Conservation (phyloP, 805 yeast species). For the Scheffersomyces coipomensis region DNA sequence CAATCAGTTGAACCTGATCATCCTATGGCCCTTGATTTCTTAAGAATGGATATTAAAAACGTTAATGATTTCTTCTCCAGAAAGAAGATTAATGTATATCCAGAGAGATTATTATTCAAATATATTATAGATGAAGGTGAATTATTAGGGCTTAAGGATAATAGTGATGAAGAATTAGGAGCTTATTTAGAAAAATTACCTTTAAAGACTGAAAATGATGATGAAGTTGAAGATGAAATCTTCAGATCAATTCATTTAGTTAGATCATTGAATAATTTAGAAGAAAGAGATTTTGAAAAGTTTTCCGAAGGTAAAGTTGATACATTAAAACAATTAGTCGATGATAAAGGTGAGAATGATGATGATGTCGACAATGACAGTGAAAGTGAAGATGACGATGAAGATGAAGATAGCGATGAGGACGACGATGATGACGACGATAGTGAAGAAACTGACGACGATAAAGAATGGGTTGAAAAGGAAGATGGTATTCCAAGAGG, state of each 20-base stretch:
- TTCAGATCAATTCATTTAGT: conserved; percentile 80
- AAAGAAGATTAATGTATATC: conserved; percentile 69
- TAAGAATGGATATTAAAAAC: conserved; percentile 96
- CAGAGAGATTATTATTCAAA: conserved; percentile 80
- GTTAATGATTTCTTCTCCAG: conserved; percentile 83
- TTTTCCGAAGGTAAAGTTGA: conserved; percentile 79
- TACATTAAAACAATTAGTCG: conserved; percentile 65
- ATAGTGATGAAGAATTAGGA: conserved; percentile 41
- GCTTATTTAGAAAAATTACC: conserved; percentile 51
- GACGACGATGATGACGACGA: conserved; percentile 29
- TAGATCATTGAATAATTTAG: conserved; percentile 75
- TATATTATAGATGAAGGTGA: conserved; percentile 59
- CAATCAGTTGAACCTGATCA: conserved; percentile 98
- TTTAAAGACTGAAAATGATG: conserved; percentile 57
- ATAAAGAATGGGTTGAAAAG: conserved; percentile 42
- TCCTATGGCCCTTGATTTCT: conserved; percentile 91
- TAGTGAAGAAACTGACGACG: conserved; percentile 22
- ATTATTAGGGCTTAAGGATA: conserved; percentile 33
- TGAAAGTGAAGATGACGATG: conserved; percentile 21
- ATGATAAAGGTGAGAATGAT: conserved; percentile 21
- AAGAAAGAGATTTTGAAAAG: conserved; percentile 85
- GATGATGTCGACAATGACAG: conserved; percentile 26
- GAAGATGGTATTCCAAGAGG: conserved; percentile 49
- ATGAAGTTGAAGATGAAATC: conserved; percentile 70
- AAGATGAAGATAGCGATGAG: conserved; percentile 27